Percentiles rank a stretch among this genome's conserved stretches.
Evolutionary conservation across 163 green algal species (phyloP).

Genomic region (Volvox carteri): DNA sequence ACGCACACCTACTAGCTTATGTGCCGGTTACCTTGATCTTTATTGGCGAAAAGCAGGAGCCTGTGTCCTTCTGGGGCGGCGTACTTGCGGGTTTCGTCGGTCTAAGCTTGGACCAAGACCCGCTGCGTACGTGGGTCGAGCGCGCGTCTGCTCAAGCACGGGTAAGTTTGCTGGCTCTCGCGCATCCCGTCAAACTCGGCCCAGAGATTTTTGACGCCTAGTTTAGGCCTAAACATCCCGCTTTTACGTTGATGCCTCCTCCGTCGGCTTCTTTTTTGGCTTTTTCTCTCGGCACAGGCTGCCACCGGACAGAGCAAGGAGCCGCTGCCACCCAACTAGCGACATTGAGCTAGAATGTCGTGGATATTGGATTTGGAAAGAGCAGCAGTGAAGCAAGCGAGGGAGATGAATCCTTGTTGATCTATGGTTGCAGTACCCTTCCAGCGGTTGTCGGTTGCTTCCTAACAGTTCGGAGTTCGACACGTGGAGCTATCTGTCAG

Average conservation of each 20-base stretch:
- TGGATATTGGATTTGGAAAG: too few species aligned
- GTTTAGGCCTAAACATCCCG: background rate
- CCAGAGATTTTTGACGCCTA: background rate
- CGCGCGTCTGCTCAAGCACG: constrained; percentile 48
- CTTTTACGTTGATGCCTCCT: too few species aligned
- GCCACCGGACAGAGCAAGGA: constrained; percentile 2
- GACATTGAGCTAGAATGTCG: too few species aligned
- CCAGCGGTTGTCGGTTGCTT: too few species aligned
- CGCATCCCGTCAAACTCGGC: too few species aligned
- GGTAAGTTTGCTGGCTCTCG: background rate
- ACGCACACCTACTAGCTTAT: background rate
- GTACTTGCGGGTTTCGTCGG: constrained; percentile 61
- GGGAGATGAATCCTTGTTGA: too few species aligned
- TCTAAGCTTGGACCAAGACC: constrained; percentile 63
- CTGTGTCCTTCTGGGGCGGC: constrained; percentile 64
- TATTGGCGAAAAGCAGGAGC: too few species aligned
- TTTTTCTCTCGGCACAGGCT: background rate
- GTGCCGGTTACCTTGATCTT: background rate
- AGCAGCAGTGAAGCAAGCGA: too few species aligned
- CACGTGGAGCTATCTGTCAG: too few species aligned
- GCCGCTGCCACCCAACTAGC: background rate
- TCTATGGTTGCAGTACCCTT: too few species aligned
- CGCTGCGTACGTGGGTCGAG: constrained; percentile 61
- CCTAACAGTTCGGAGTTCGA: too few species aligned
- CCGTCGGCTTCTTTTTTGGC: background rate